Base-by-base conservation (phyloP, 2,329 filamentous ascomycete species). In the Decorospora gaudefroyi region DNA sequence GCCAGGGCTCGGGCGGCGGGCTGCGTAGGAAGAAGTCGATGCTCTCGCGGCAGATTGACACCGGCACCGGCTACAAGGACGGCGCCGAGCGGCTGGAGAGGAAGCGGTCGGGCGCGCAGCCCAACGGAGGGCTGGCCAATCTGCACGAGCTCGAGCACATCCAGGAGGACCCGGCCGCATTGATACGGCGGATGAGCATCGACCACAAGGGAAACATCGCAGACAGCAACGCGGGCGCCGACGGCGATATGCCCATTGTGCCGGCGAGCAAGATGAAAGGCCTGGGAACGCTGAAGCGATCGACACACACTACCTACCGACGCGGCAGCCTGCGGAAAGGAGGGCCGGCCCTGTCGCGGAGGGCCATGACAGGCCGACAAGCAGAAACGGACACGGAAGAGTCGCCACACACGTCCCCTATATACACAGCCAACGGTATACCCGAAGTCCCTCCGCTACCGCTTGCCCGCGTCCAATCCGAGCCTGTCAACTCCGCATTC, bases 21-120 rank as follows among this genome's bases (percentile, higher is more conserved):
- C 68, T 97, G 51, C 80, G 85, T 57, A 82, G 93, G 60, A 96
- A 95, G 72, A 96, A 93, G 72, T 97, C 92, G 0, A 96, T 95
- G 88, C 78, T 99, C 4, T 97, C 92, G 4, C 82, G 87, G 45
- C 91, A 97, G 68, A 88, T 99, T 46, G 88, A 96, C 57, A 87
- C 82, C 53, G 82, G 84, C 12, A 78, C 82, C 25, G 84, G 83
- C 26, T 95, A 93, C 66, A 78, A 86, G 50, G 90, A 96, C 73
- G 91, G 90, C 13, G 87, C 90, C 11, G 91, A 95, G 47, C 79
- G 84, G 50, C 72, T 95, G 45, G 86, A 88, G 61, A 79, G 87
- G 55, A 86, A 90, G 65, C 80, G 82, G 49, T 93, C 88, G 6
- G 69, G 61, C 17, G 59, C 18, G 67, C 79, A 59, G 75, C 76